These are phyloP conservation scores for Cucurbita pepo DNA, from an alignment of 306 rosid genomes.

Conservation along the genomic window DNA sequence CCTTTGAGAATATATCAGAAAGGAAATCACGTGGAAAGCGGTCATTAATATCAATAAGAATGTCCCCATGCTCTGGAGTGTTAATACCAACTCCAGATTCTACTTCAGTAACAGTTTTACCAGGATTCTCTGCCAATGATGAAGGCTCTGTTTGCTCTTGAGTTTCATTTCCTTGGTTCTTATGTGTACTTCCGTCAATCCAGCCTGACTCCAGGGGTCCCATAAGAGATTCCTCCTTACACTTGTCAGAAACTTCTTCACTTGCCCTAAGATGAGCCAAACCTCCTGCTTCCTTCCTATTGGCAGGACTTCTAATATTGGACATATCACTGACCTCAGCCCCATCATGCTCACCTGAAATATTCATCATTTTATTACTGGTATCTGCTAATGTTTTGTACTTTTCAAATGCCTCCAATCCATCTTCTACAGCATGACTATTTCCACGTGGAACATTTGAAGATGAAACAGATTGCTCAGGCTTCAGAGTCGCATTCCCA, in stretches of 20 bases:
- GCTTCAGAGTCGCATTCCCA: slow-evolving; percentile 16
- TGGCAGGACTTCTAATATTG: slow-evolving; percentile 11
- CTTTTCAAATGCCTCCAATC: slow-evolving; percentile 10
- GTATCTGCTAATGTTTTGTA: slow-evolving; percentile 13
- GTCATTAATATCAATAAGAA: slow-evolving; percentile 48
- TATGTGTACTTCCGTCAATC: slow-evolving; percentile 12
- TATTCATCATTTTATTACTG: slow-evolving; percentile 13
- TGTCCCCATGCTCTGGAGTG: slow-evolving; percentile 35
- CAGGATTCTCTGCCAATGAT: slow-evolving; percentile 12
- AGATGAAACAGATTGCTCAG: slow-evolving; percentile 16
- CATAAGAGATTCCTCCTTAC: slow-evolving; percentile 15
- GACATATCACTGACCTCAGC: slow-evolving; percentile 4
- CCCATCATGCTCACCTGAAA: slow-evolving; percentile 18
- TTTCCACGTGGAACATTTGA: slow-evolving; percentile 13
- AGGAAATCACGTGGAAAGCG: slow-evolving; percentile 50
- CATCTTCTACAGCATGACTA: slow-evolving; percentile 20
- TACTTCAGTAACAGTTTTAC: slow-evolving; percentile 12
- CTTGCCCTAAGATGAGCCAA: slow-evolving; percentile 10
- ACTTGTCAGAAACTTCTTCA: slow-evolving; percentile 14
- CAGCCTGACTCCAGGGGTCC: slow-evolving; percentile 19
- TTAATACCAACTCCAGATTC: slow-evolving; percentile 18
- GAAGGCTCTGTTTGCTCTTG: slow-evolving; percentile 10
- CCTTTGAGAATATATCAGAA: slow-evolving; percentile 39
- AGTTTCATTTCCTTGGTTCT: slow-evolving; percentile 6
- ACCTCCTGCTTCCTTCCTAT: slow-evolving; percentile 11